A percentile compares a stretch with the other conserved stretches of the same genome.
These are phyloP conservation scores for Dipodascus albidus DNA, from an alignment of 805 yeast species.

Conservation along the genomic window DNA sequence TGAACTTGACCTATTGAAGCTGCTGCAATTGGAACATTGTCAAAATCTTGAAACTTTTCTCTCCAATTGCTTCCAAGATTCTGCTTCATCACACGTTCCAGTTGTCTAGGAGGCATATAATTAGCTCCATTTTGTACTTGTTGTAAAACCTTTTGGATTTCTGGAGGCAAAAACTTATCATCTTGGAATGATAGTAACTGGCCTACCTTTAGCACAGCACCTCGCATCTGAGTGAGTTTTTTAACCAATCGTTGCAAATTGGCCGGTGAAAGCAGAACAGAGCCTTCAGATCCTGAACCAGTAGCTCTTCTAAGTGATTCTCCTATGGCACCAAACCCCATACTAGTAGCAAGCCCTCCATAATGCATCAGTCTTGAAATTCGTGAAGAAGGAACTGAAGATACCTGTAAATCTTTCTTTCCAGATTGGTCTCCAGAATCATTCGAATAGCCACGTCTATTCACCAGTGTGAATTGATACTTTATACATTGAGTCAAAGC, in stretches of 20 bases:
- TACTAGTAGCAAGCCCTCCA: constrained; percentile 84
- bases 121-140: constrained; percentile 91
- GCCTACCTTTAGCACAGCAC: constrained; percentile 98
- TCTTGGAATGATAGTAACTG: constrained; percentile 95
- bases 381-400: constrained; percentile 79
- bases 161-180: constrained; percentile 69
- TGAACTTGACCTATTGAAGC: constrained; percentile 98
- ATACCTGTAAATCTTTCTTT: constrained; percentile 40
- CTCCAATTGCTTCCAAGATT: constrained; percentile 82
- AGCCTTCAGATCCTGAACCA: constrained; percentile 27
- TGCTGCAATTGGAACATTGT: constrained; percentile 88
- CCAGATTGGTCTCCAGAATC: constrained; percentile 9
- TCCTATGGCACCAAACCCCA: constrained; percentile 72
- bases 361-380: constrained; percentile 87
- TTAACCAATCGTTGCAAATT: constrained; percentile 83
- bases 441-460: background rate
- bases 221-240: constrained; percentile 88
- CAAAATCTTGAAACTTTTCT: constrained; percentile 56
- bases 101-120: constrained; percentile 90
- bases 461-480: background rate
- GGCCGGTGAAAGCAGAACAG: constrained; percentile 59
- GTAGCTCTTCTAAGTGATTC: constrained; percentile 59
- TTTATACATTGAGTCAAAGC: background rate
- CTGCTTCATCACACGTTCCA: constrained; percentile 57
- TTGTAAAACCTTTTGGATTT: constrained; percentile 66